These are phyloP conservation scores for Leishmania martiniquensis DNA, from an alignment of 208 protist genomes.

Conservation along the genomic window DNA sequence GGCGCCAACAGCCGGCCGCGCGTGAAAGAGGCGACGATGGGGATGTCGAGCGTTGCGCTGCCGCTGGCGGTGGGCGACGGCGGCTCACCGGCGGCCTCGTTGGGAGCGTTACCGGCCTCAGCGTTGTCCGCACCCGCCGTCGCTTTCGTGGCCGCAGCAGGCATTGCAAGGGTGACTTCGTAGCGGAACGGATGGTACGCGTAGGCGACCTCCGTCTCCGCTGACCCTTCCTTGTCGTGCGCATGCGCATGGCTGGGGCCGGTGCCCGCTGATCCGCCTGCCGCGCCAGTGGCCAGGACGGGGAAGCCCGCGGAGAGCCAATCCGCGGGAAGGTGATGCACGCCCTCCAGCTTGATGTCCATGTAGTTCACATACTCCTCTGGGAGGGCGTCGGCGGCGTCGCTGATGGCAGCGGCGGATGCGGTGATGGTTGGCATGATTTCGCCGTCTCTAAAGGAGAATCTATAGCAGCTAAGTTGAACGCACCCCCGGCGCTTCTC, in stretches of 20 bases:
- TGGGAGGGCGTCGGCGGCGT: too few relatives aligned
- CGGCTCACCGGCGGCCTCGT: neutral
- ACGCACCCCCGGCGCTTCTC: neutral
- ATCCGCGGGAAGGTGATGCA: conserved; percentile 59
- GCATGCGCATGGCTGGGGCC: conserved; percentile 6
- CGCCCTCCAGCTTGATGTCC: conserved; percentile 69
- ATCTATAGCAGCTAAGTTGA: neutral
- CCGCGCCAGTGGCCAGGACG: conserved; percentile 7
- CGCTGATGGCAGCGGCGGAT: neutral
- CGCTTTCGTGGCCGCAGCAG: neutral
- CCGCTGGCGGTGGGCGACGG: conserved; percentile 1
- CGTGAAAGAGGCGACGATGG: conserved; percentile 36
- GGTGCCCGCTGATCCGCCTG: neutral
- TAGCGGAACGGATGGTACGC: conserved; percentile 62
- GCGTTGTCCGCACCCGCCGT: neutral
- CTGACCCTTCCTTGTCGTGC: conserved; percentile 8
- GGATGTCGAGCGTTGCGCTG: neutral
- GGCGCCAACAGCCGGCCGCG: conserved; percentile 62
- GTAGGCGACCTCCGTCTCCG: conserved; percentile 38
- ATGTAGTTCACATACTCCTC: conserved; percentile 69
- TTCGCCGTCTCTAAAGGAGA: neutral
- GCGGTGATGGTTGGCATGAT: neutral
- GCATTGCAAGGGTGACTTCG: conserved; percentile 37
- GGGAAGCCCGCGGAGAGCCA: conserved; percentile 49
- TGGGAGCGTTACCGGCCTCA: neutral